Percentiles rank a stretch among this genome's conserved stretches.
Evolutionary conservation across 2,329 filamentous ascomycete genomes (phyloP).

Genomic region (Fusarium nisikadoi): DNA sequence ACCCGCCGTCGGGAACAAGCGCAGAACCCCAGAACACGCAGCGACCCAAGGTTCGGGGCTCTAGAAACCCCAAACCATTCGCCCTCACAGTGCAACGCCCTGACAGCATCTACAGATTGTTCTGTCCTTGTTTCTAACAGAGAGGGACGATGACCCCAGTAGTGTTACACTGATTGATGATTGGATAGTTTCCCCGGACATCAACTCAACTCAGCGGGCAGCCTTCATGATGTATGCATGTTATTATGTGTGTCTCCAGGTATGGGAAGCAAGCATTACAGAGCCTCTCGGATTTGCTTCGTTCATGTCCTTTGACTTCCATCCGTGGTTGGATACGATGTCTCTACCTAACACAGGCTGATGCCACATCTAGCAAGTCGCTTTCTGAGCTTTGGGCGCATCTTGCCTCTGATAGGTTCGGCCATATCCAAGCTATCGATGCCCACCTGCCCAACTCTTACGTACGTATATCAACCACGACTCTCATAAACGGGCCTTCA

Average conservation of each 20-base stretch:
- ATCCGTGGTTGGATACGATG: conserved; percentile 10
- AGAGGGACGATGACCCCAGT: conserved; percentile 14
- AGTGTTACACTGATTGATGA: conserved; percentile 19
- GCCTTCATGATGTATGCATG: neutral
- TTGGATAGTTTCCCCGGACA: conserved; percentile 7
- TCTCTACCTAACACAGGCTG: conserved; percentile 19
- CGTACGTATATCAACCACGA: conserved; percentile 13
- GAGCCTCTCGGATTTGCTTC: neutral
- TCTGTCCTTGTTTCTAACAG: conserved; percentile 22
- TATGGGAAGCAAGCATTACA: neutral
- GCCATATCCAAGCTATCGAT: conserved; percentile 21
- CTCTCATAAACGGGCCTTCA: conserved; percentile 19
- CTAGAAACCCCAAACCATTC: conserved; percentile 28
- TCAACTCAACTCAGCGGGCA: neutral
- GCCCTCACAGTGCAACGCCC: conserved; percentile 30
- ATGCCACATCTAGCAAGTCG: conserved; percentile 25
- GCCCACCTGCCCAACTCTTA: conserved; percentile 22
- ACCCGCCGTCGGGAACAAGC: conserved; percentile 51
- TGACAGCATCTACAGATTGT: conserved; percentile 21
- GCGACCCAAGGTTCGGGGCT: conserved; percentile 36
- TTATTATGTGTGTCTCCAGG: neutral
- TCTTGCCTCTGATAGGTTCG: conserved; percentile 31
- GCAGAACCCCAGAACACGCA: conserved; percentile 48
- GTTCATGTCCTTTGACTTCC: neutral
- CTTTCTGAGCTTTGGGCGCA: conserved; percentile 18